phyloP scores from a whole-genome alignment of 2,329 filamentous ascomycete genomes.

The Verticillium nubilum region DNA sequence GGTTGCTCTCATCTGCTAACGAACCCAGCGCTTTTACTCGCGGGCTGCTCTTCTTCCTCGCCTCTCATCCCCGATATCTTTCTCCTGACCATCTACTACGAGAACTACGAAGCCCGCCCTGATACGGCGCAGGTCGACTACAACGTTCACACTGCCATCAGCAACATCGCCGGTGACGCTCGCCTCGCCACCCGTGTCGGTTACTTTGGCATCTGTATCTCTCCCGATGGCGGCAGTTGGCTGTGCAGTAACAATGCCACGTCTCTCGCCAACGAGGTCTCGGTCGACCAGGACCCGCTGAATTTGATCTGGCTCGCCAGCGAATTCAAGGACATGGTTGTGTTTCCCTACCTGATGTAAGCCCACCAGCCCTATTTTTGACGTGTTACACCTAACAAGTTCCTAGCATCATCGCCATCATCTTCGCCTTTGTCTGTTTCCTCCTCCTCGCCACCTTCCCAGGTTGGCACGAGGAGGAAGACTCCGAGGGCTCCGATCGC shows the following conservation, averaged over 20 bases:
- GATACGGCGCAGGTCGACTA: constrained; percentile 88
- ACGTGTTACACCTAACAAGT: constrained; percentile 8
- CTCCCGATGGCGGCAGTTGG: constrained; percentile 83
- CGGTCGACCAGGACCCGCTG: constrained; percentile 87
- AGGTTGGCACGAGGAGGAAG: constrained; percentile 90
- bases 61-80: constrained; percentile 94
- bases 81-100: constrained; percentile 96
- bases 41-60: constrained; percentile 94
- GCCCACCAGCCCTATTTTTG: constrained; percentile 24
- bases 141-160: constrained; percentile 76
- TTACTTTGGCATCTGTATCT: constrained; percentile 97
- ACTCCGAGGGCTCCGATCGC: constrained; percentile 73
- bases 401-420: constrained; percentile 85
- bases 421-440: constrained; percentile 95
- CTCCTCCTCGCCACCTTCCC: constrained; percentile 94
- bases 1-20: background rate
- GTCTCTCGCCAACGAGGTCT: constrained; percentile 81
- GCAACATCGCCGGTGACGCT: constrained; percentile 82
- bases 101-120: constrained; percentile 76
- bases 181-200: constrained; percentile 86
- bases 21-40: constrained; percentile 72
- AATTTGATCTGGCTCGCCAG: constrained; percentile 96
- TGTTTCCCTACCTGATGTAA: constrained; percentile 94
- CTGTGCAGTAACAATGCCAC: constrained; percentile 98
- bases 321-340: constrained; percentile 97